Evolutionary conservation across 169 alveolate species (phyloP).

Genomic region (Plasmodium falciparum): DNA sequence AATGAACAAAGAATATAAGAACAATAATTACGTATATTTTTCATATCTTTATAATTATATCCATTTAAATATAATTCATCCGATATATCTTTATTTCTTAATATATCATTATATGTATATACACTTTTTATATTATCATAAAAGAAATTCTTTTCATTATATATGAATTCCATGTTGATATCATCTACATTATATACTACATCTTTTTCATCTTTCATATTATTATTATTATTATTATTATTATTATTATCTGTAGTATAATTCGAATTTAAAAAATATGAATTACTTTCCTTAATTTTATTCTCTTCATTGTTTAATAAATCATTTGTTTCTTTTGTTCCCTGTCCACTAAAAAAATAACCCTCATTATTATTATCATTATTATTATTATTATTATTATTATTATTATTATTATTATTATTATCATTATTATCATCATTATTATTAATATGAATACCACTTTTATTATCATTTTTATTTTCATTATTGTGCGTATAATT

Average conservation of each 20-base stretch:
- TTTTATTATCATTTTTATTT: background rate
- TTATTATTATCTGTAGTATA: background rate
- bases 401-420: background rate
- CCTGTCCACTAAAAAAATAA: background rate
- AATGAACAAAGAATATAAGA: conserved; percentile 53
- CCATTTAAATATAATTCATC: conserved; percentile 60
- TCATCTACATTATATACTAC: conserved; percentile 1
- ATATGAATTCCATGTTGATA: conserved; percentile 12
- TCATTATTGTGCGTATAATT: background rate
- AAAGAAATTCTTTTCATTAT: conserved; percentile 69
- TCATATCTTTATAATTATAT: conserved; percentile 73
- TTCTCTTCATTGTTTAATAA: background rate
- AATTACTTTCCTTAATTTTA: background rate
- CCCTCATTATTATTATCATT: background rate
- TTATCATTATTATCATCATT: background rate
- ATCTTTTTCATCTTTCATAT: conserved; percentile 27
- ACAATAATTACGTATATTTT: conserved; percentile 64
- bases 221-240: conserved; percentile 6
- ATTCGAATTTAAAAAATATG: background rate
- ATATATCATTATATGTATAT: conserved; percentile 64
- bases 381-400: background rate
- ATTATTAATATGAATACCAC: background rate
- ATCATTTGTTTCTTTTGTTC: background rate
- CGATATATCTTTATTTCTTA: conserved; percentile 61
- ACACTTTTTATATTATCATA: conserved; percentile 71